Conservation (phyloP, 768 basidiomycete species). For the Podaxis sp. region DNA sequence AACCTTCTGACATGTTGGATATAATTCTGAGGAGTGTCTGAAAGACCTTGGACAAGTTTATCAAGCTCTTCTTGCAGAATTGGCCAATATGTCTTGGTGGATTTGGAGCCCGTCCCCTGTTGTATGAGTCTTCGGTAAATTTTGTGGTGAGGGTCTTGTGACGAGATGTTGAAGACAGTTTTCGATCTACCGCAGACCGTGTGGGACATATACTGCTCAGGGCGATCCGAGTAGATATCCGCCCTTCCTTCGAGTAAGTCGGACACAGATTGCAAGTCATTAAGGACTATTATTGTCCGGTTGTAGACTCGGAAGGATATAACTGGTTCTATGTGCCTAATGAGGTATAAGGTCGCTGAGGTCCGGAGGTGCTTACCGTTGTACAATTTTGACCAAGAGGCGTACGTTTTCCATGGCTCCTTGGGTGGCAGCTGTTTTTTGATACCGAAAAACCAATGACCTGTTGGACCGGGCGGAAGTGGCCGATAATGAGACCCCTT, state of each 20-base stretch:
- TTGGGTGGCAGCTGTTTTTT: conserved; percentile 15
- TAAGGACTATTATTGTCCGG: conserved; percentile 47
- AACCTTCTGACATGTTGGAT: conserved; percentile 40
- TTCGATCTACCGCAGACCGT: conserved; percentile 41
- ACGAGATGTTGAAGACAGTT: conserved; percentile 44
- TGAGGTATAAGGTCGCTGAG: not conserved
- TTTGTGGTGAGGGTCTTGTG: conserved; percentile 35
- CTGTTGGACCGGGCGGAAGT: conserved; percentile 21
- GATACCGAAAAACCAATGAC: conserved; percentile 16
- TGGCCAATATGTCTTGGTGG: conserved; percentile 33
- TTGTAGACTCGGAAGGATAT: conserved; percentile 49
- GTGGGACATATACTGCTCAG: conserved; percentile 43
- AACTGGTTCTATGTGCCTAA: conserved; percentile 33
- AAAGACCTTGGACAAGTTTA: conserved; percentile 33
- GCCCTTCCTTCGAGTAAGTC: conserved; percentile 54
- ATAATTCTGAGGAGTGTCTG: conserved; percentile 29
- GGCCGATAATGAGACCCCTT: not conserved
- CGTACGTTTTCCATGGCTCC: conserved; percentile 24
- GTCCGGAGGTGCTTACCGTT: conserved; percentile 10
- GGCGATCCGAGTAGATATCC: conserved; percentile 56
- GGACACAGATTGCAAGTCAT: conserved; percentile 40
- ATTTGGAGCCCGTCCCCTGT: conserved; percentile 34
- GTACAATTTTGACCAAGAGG: conserved; percentile 20
- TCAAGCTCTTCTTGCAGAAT: conserved; percentile 36
- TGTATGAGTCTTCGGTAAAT: conserved; percentile 42